These are phyloP conservation scores for Noccaea caerulescens DNA, from an alignment of 345 rosid genomes.

Conservation along the genomic window DNA sequence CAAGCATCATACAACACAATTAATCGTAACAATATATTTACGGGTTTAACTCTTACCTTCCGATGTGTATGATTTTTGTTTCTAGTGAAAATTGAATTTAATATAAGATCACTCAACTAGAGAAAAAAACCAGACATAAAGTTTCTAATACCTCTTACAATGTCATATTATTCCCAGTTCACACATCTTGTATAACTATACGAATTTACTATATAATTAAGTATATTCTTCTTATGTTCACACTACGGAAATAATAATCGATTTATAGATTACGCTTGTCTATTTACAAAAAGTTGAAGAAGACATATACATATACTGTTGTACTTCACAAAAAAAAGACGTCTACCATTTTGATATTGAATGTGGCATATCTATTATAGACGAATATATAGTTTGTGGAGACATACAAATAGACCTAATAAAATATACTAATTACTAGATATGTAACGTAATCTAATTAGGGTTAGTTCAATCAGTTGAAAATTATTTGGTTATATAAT, in stretches of 20 bases:
- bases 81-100: no score
- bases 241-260: background rate
- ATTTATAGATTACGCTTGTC: background rate
- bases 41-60: no score
- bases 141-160: no score
- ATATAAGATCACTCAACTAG: background rate
- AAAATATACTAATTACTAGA: background rate
- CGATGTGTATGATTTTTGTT: no score
- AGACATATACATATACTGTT: background rate
- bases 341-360: background rate
- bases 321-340: background rate
- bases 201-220: background rate
- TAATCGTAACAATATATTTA: no score
- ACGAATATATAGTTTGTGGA: background rate
- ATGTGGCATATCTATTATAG: background rate
- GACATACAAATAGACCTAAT: background rate
- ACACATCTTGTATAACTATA: background rate
- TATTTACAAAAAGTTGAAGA: background rate
- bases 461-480: background rate
- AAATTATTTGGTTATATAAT: no score
- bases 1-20: no score
- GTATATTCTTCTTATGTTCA: background rate
- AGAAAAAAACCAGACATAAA: background rate
- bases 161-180: background rate
- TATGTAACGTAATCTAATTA: background rate